Conservation (phyloP, 306 rosid genomes). For the Acacia confusa region DNA sequence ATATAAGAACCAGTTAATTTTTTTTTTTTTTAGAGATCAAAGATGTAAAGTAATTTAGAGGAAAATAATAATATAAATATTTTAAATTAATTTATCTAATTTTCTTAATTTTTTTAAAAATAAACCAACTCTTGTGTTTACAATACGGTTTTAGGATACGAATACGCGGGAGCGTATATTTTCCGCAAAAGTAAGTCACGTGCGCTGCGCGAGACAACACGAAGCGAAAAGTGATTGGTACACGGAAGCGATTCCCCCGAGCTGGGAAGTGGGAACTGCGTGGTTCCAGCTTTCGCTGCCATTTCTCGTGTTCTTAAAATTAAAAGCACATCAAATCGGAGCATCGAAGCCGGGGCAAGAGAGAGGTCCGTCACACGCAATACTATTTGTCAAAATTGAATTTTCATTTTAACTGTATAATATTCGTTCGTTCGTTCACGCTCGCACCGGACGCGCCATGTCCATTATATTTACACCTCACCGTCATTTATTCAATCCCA, state of each 20-base stretch:
- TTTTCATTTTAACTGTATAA: neutral
- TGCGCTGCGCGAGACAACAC: neutral
- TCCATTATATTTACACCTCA: neutral
- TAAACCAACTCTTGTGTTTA: no score
- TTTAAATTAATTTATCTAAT: no score
- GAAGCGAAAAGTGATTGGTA: neutral
- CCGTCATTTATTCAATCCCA: slow-evolving; percentile 28
- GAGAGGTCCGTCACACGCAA: neutral
- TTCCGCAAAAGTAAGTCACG: neutral
- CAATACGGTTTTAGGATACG: no score
- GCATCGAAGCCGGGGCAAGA: neutral
- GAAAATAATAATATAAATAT: no score
- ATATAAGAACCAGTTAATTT: no score
- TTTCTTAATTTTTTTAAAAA: no score
- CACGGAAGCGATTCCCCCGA: neutral
- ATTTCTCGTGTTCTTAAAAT: neutral
- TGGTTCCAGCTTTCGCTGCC: neutral
- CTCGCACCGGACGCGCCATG: slow-evolving; percentile 19
- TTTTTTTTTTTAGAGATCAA: no score
- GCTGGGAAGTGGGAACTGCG: neutral
- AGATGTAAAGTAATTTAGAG: no score
- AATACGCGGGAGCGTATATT: no score
- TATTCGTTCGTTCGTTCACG: neutral
- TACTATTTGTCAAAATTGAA: neutral
- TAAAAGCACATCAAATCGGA: neutral